Evolutionary conservation across 495 filamentous ascomycete species (phyloP), one percentile per base, ranked within the genome.

Genomic region (Ramalina peruviana): DNA sequence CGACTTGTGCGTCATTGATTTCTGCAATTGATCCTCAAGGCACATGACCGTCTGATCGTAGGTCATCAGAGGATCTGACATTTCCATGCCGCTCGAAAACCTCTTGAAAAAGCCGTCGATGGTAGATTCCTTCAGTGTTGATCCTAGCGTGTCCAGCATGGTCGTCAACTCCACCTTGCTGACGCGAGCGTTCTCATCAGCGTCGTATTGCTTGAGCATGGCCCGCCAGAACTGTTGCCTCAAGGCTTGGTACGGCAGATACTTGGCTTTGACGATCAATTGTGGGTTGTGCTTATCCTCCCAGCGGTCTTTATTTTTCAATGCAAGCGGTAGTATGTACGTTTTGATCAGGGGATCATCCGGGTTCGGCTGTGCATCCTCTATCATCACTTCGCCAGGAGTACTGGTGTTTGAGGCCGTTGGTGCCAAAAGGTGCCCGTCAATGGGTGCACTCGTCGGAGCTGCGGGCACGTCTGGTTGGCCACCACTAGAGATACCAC

Each of bases 171-270:
- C 92, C 2, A 96, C 82, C 70, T 93, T 94, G 67, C 90, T 94
- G 56, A 97, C 89, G 54, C 80, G 76, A 20, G 86, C 85, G 60
- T 86, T 95, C 53, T 99, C 92, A 64, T 99, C 92, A 3, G 87
- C 79, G 59, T 99, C 92, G 57, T 97, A 99, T 65, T 97, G 92
- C 61, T 80, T 84, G 40, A 99, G 73, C 86, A 99, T 93, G 10
- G 88, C 78, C 56, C 90, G 71, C 92, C 92, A 99, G 67, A 99
- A 99, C 56, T 97, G 93, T 66, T 99, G 92, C 40, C 92, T 77
- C 21, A 99, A 71, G 17, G 92, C 93, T 43, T 83, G 80, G 57
- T 99, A 99, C 0, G 92, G 92, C 60, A 96, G 73, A 62, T 96
- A 99, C 72, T 96, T 97, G 40, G 88, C 89, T 49, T 85, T 87